Percentiles rank a stretch among this genome's conserved stretches.
These are phyloP conservation scores for Fusarium equiseti DNA, from an alignment of 2,329 filamentous ascomycete species.

Conservation along the genomic window DNA sequence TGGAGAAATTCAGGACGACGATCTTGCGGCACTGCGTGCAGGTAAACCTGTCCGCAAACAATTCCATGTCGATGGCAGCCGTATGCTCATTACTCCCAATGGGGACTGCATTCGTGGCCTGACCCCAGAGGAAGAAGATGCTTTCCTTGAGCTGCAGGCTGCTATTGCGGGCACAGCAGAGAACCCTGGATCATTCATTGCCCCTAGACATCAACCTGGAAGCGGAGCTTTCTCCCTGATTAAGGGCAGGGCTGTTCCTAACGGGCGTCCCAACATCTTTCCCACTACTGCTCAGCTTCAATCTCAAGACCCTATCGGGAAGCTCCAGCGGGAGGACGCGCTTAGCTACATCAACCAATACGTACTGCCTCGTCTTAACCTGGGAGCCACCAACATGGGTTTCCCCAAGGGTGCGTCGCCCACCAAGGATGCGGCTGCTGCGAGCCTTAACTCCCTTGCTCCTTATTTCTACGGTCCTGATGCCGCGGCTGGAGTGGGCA, in stretches of 20 bases:
- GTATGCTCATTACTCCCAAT: slow-evolving; percentile 79
- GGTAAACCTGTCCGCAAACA: slow-evolving; percentile 72
- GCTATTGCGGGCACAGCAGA: slow-evolving; percentile 63
- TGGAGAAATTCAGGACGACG: slow-evolving; percentile 59
- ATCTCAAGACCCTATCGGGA: slow-evolving; percentile 69
- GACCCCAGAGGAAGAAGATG: slow-evolving; percentile 74
- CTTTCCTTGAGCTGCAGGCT: slow-evolving; percentile 76
- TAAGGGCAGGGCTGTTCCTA: slow-evolving; percentile 73
- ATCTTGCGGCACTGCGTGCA: slow-evolving; percentile 66
- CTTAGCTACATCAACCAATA: slow-evolving; percentile 78
- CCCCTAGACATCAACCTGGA: slow-evolving; percentile 65
- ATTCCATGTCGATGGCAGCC: slow-evolving; percentile 68
- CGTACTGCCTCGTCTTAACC: slow-evolving; percentile 70
- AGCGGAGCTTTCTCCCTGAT: slow-evolving; percentile 71
- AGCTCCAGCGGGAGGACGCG: slow-evolving; percentile 75
- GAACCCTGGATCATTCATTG: slow-evolving; percentile 68
- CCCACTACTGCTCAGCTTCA: slow-evolving; percentile 62
- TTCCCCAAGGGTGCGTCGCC: slow-evolving; percentile 54
- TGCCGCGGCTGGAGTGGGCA: slow-evolving; percentile 59
- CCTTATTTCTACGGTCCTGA: slow-evolving; percentile 67
- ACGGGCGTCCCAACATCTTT: slow-evolving; percentile 72
- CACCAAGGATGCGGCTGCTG: slow-evolving; percentile 60
- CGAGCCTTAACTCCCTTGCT: slow-evolving; percentile 66
- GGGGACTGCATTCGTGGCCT: slow-evolving; percentile 82
- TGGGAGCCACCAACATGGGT: slow-evolving; percentile 62